These are phyloP conservation scores for Amyloporia xantha DNA, from an alignment of 768 basidiomycete genomes.

Conservation along the genomic window DNA sequence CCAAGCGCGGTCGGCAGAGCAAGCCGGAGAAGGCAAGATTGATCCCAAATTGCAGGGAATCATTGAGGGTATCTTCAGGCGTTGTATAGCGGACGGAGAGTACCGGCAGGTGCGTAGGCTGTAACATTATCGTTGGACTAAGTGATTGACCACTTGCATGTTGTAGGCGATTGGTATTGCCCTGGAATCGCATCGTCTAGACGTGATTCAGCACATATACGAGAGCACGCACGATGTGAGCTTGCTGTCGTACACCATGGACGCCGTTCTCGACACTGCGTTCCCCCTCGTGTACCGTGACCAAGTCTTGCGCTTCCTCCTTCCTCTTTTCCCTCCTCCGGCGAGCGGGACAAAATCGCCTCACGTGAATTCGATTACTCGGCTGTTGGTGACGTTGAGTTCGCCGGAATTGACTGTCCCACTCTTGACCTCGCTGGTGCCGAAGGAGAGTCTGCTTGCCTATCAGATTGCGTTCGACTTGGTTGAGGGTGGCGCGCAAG, in stretches of 20 bases:
- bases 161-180: conserved; percentile 89
- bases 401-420: conserved; percentile 73
- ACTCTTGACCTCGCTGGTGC: conserved; percentile 65
- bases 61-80: conserved; percentile 83
- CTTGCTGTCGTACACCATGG: conserved; percentile 86
- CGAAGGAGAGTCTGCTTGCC: conserved; percentile 67
- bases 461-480: conserved; percentile 97
- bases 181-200: conserved; percentile 83
- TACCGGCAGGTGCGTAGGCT: conserved; percentile 67
- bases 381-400: conserved; percentile 84
- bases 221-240: conserved; percentile 65
- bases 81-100: conserved; percentile 84
- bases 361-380: conserved; percentile 76
- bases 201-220: conserved; percentile 78
- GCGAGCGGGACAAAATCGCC: conserved; percentile 64
- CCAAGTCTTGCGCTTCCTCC: conserved; percentile 69
- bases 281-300: conserved; percentile 83
- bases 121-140: not conserved
- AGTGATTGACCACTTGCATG: not conserved
- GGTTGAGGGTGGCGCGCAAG: conserved; percentile 89
- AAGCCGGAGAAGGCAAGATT: conserved; percentile 49
- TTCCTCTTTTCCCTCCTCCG: conserved; percentile 81
- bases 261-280: conserved; percentile 84
- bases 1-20: conserved; percentile 53
- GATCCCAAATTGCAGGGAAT: conserved; percentile 77